A percentile compares a stretch with the other conserved stretches of the same genome.
phyloP scores from a whole-genome alignment of 179 eudicot genomes.

The Beta macrorhiza region DNA sequence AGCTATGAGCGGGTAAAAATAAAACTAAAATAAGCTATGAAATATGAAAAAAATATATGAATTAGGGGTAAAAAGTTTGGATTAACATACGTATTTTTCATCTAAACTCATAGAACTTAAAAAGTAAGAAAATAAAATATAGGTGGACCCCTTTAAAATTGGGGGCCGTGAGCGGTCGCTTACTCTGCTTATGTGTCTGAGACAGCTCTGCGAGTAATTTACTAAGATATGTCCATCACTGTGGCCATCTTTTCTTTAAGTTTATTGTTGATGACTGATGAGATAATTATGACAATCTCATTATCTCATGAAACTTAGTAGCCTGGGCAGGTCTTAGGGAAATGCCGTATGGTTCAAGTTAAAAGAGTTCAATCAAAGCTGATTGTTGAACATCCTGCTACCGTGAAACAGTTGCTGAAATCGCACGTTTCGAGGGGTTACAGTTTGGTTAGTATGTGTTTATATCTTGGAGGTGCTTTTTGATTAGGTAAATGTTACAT shows the following conservation, averaged over 20 bases:
- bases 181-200: too few species aligned
- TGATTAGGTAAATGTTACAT: neutral
- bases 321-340: constrained; percentile 16
- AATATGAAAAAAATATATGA: too few species aligned
- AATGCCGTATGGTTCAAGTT: constrained; percentile 35
- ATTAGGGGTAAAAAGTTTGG: too few species aligned
- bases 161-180: too few species aligned
- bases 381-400: constrained; percentile 40
- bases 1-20: too few species aligned
- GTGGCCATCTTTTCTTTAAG: neutral
- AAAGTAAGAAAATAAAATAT: too few species aligned
- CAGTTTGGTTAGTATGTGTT: constrained; percentile 45
- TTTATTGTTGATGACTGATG: neutral
- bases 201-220: neutral
- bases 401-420: constrained; percentile 36
- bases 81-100: too few species aligned
- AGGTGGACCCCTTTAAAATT: too few species aligned
- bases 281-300: neutral
- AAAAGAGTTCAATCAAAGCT: constrained; percentile 30
- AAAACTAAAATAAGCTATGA: too few species aligned
- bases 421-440: constrained; percentile 46
- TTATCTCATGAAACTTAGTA: constrained; percentile 2
- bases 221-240: neutral
- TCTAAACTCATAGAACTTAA: too few species aligned
- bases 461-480: neutral